phyloP scores from a whole-genome alignment of 192 early-diverging fungal species.

The Entomortierella beljakovae region DNA sequence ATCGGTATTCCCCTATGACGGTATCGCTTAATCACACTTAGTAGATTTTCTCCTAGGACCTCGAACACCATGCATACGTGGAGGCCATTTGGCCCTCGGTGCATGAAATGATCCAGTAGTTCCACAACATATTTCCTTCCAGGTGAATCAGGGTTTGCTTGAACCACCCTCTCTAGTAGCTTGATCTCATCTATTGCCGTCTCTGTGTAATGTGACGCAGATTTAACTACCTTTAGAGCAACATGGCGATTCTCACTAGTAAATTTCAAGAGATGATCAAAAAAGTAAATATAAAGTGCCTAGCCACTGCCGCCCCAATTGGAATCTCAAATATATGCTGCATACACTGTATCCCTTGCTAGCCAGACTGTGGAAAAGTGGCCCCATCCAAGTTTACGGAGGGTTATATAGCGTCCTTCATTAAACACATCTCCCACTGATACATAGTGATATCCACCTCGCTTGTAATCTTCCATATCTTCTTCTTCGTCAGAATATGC shows the following conservation, averaged over 20 bases:
- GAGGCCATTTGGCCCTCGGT: conserved; percentile 88
- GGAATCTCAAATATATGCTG: neutral
- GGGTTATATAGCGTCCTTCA: conserved; percentile 83
- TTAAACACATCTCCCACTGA: conserved; percentile 87
- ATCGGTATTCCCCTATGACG: conserved; percentile 87
- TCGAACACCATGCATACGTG: conserved; percentile 99
- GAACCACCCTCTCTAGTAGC: conserved; percentile 85
- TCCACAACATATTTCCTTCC: conserved; percentile 83
- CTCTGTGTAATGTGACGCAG: conserved; percentile 94
- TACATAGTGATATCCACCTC: conserved; percentile 97
- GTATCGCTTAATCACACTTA: conserved; percentile 90
- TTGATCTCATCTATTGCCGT: conserved; percentile 97
- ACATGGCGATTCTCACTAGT: conserved; percentile 78
- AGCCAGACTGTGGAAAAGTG: conserved; percentile 99
- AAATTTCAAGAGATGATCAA: neutral
- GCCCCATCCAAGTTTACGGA: conserved; percentile 98
- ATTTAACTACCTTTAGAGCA: conserved; percentile 98
- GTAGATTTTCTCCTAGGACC: conserved; percentile 94
- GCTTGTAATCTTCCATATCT: conserved; percentile 91
- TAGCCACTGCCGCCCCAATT: no score
- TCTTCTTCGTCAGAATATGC: conserved; percentile 80
- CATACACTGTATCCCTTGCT: conserved; percentile 80
- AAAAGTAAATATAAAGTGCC: neutral
- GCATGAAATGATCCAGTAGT: conserved; percentile 92
- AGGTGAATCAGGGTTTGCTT: conserved; percentile 66